phyloP scores from a whole-genome alignment of 352 stramenopile genomes.

The Pythium utonaiense region DNA sequence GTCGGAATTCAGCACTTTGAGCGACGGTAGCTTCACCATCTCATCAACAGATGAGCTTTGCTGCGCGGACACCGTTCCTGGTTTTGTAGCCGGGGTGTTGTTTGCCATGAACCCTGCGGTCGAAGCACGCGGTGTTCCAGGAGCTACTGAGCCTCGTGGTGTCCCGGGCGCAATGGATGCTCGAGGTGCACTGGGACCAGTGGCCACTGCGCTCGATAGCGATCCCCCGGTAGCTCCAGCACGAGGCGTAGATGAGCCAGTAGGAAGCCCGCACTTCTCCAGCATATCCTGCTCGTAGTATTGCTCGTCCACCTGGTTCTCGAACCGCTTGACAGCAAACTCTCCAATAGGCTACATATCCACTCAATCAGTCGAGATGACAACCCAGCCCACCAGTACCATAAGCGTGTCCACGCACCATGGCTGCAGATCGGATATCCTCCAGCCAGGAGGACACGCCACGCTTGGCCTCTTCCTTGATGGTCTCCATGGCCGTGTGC shows the following conservation, averaged over 20 bases:
- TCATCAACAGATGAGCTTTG: constrained; percentile 23
- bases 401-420: no score
- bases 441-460: constrained; percentile 64
- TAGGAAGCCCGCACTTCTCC: constrained; percentile 53
- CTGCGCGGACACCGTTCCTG: constrained; percentile 10
- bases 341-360: constrained; percentile 48
- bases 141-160: no score
- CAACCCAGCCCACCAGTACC: no score
- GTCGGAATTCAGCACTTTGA: constrained; percentile 71
- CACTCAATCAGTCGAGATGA: background rate
- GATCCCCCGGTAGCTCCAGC: background rate
- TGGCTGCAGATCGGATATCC: constrained; percentile 56
- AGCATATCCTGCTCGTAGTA: constrained; percentile 76
- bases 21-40: constrained; percentile 47
- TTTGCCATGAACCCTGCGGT: background rate
- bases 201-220: background rate
- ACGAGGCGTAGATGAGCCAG: constrained; percentile 12
- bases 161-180: no score
- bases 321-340: constrained; percentile 59
- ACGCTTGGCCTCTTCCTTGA: constrained; percentile 71
- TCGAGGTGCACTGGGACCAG: constrained; percentile 6
- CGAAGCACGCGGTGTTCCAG: constrained; percentile 3
- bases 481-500: constrained; percentile 60
- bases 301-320: constrained; percentile 75
- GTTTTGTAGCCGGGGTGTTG: background rate